Evolutionary conservation across 331 rosid species (phyloP), one percentile per base, ranked within the genome.

Genomic region (Spiraea crenata): DNA sequence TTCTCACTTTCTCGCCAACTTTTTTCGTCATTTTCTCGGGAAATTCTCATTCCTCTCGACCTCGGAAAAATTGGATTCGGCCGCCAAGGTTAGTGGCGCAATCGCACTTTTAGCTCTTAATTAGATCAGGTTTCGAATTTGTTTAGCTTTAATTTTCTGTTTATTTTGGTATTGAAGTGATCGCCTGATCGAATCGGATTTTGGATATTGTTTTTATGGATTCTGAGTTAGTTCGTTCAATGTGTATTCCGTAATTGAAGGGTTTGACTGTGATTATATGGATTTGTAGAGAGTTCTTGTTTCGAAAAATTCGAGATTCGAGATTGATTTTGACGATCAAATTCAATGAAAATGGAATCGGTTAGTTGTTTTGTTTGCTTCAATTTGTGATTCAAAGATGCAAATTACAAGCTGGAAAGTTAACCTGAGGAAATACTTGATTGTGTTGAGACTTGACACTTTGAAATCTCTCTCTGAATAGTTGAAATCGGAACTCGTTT

Each of bases 11-110:
- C 42, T 69, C 25, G 72, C 49, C 44, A 6, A 41, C 5, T 17
- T 68, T 59, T 78, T 37, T 70, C 47, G 1, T 81, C 80, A 66
- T 80, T 76, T 81, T 77, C 79, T 80, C 52, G 60, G 70, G 71
- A 72, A 82, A 72, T 44, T 37, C 31, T 63, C 6, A 16, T 70
- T 40, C 37, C 52, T 49, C 48, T 25, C 31, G 31, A 11, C 65
- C 49, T 57, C 58, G 48, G 25, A 45, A 45, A 57, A 63, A 67
- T 70, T 59, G 41, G 72, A 72, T 65, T 57, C 44, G 19, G 37
- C 61, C 63, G 11, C 41, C 52, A 77, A 72, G 82, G 77, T 77
- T 52, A 59, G 74, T 72, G 78, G 40, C 38, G 62, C 39, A 25
- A 31, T 55, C 35, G 5, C 69, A 14, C n/a, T 39, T 48, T 76